Base-by-base conservation (phyloP, 768 basidiomycete species). In the Thelephora aurantiotincta region DNA sequence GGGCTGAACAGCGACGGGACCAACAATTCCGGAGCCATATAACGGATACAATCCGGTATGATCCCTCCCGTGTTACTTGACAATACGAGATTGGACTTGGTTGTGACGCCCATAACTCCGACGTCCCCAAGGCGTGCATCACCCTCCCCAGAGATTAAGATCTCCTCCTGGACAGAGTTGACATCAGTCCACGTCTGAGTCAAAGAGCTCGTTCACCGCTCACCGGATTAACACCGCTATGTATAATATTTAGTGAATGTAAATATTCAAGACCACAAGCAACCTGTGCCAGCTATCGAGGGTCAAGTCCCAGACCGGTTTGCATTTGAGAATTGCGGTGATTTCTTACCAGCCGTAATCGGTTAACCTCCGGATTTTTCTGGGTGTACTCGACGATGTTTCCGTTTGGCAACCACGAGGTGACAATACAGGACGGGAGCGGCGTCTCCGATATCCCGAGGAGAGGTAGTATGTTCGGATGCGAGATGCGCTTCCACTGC, bases 1-100 rank as follows among this genome's bases (percentile, higher is more conserved):
- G 9, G 26, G 26, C 9, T 30, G 9, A 30, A 30, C 26, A 4
- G 26, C 26, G 26, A 30, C 11, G 19, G 42, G 37, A 19, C 42
- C 35, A 58, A 50, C 2, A 55, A 26, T 38, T 58, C 57, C 2
- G 57, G 57, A 12, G 54, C 52, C 54, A 57, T 55, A 34, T 51
- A 58, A 1, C 52, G 53, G 6, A 50, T 34, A n/a, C 54, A 49
- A 1, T 54, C 56, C n/a, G 33, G 16, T 2, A 20, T 12, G 6
- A 38, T 20, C 18, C 35, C 23, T 9, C 11, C 19, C 4, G 26
- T 5, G 5, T 35, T 30, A 19, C 23, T 23, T 11, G 47, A 35
- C 35, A 47, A 54, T 18, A 41, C 12, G 11, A 52, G 52, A 13
- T 50, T 53, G 26, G 49, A 50, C 3, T 33, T 36, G 26, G 45